Evolutionary conservation across 768 basidiomycete species (phyloP), one percentile per base, ranked within the genome.

Genomic region (Hericium alpestre): DNA sequence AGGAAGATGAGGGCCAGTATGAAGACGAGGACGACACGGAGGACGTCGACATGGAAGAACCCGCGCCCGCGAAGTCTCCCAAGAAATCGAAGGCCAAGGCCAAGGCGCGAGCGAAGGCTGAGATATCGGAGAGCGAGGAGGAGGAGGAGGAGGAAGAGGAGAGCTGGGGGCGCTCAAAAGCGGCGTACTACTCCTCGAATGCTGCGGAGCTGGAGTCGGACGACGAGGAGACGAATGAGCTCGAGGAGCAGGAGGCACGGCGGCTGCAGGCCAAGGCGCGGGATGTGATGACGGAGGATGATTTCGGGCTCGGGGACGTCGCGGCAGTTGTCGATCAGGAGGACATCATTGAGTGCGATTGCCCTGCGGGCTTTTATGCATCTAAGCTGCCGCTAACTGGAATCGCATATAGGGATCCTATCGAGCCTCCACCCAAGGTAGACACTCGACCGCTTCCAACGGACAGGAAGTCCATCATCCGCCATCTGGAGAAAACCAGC

Each of bases 161-260:
- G 69, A 80, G 79, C 1, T 97, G 93, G 93, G 93, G 93, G 10
- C 76, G 74, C 58, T 80, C 82, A 60, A 86, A 85, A 70, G 76
- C 82, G 41, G 85, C 82, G 4, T 97, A 94, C 71, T 95, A 95
- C 66, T 82, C 90, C 3, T 89, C 87, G 4, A 92, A 91, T 67
- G 90, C 88, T 37, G 85, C 77, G 38, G 73, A 88, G 55, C 72
- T 91, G 39, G 90, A 90, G 54, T 86, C 86, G 39, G 89, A 90
- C 63, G 87, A 94, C 61, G 93, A 95, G 64, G 93, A 95, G 69
- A 88, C 83, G 38, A 81, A 89, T 65, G 86, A 88, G 61, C 72
- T 95, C 52, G 93, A 97, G 65, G 90, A 91, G 67, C 83, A 87
- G 66, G 93, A 97, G 69, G 90, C 88, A 7, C 83, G 72, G 63